Evolutionary conservation across 2,329 filamentous ascomycete genomes (phyloP).

Genomic region (Xylaria sp.): DNA sequence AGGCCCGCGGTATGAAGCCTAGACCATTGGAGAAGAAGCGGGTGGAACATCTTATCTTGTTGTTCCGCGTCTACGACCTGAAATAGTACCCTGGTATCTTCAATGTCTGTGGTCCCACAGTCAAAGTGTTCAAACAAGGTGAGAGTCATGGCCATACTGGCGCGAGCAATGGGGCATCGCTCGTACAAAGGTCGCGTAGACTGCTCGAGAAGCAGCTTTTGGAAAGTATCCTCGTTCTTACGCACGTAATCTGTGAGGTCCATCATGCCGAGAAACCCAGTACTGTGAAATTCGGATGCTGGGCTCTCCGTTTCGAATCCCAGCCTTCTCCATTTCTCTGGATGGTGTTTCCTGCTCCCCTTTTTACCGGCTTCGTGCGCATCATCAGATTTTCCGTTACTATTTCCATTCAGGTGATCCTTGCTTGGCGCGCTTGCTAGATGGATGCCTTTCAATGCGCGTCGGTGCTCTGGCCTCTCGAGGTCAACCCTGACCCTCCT

Average conservation of each 20-base stretch:
- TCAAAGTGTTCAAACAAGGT: conserved; percentile 96
- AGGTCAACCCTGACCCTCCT: conserved; percentile 82
- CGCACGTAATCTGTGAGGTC: conserved; percentile 92
- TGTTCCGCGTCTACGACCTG: conserved; percentile 77
- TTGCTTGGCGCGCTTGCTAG: conserved; percentile 73
- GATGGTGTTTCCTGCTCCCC: conserved; percentile 75
- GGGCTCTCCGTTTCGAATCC: conserved; percentile 93
- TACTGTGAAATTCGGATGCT: conserved; percentile 80
- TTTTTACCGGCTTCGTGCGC: conserved; percentile 55
- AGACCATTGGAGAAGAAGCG: conserved; percentile 91
- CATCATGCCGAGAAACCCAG: conserved; percentile 96
- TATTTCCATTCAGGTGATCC: conserved; percentile 37
- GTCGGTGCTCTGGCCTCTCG: conserved; percentile 85
- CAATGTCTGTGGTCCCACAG: conserved; percentile 80
- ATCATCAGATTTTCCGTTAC: conserved; percentile 46
- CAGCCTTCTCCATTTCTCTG: conserved; percentile 89
- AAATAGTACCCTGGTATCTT: conserved; percentile 80
- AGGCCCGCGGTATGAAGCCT: conserved; percentile 84
- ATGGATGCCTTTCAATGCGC: conserved; percentile 85
- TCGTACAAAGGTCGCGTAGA: conserved; percentile 71
- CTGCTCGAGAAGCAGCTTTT: conserved; percentile 91
- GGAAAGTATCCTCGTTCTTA: conserved; percentile 90
- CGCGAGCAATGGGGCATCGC: conserved; percentile 85
- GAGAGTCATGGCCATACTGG: conserved; percentile 83
- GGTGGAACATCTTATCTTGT: conserved; percentile 85